Evolutionary conservation across 345 rosid genomes (phyloP).

Genomic region (Trapa incisa): DNA sequence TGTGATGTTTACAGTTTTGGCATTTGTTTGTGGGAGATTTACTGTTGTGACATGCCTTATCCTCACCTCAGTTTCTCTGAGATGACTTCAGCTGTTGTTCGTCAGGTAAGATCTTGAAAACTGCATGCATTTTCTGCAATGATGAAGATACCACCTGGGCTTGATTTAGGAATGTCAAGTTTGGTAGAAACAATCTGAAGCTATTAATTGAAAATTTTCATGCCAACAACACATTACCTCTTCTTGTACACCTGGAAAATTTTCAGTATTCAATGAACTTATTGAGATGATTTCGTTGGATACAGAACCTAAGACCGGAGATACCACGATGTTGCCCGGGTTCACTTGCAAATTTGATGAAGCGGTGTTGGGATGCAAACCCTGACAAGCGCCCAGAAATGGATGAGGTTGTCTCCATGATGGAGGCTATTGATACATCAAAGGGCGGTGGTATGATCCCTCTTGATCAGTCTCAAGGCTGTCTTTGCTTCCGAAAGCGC

Average conservation of each 20-base stretch:
- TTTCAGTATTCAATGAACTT: background rate
- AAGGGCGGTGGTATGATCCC: constrained; percentile 99
- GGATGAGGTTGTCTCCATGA: constrained; percentile 87
- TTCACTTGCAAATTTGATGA: constrained; percentile 79
- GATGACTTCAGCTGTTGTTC: constrained; percentile 92
- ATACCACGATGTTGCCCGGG: constrained; percentile 96
- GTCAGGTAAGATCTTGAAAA: constrained; percentile 40
- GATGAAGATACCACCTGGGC: background rate
- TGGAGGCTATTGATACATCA: constrained; percentile 79
- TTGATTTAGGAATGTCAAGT: background rate
- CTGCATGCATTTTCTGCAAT: background rate
- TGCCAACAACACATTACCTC: too few species aligned
- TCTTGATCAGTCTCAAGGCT: constrained; percentile 67
- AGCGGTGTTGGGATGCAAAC: constrained; percentile 92
- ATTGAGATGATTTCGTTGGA: constrained; percentile 1
- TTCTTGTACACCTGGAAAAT: too few species aligned
- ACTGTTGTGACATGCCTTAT: constrained; percentile 98
- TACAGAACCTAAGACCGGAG: constrained; percentile 88
- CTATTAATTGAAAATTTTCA: background rate
- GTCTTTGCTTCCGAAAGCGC: constrained; percentile 69
- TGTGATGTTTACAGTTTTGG: constrained; percentile 50
- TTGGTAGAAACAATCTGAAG: background rate
- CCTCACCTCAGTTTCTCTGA: constrained; percentile 91
- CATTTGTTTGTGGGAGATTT: constrained; percentile 66
- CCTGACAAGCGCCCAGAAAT: constrained; percentile 93